A percentile compares a stretch with the other conserved stretches of the same genome.
phyloP scores from a whole-genome alignment of 805 yeast genomes.

The Starmerella sp. region DNA sequence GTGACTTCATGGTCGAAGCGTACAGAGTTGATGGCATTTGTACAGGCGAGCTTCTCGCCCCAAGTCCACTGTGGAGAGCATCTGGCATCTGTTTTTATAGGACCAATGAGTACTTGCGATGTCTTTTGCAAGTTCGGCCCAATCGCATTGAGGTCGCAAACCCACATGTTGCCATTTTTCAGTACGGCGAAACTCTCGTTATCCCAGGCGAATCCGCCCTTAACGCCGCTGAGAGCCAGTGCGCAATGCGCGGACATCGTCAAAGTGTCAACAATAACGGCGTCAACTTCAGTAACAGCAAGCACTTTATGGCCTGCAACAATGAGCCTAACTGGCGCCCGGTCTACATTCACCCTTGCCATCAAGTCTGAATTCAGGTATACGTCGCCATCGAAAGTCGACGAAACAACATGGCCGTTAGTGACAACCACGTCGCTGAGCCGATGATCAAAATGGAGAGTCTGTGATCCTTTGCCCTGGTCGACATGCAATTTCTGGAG shows the following conservation, averaged over 20 bases:
- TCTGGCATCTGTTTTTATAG: not conserved
- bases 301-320: not conserved
- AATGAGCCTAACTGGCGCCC: not conserved
- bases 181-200: not conserved
- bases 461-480: too few relatives aligned
- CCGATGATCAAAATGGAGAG: not conserved
- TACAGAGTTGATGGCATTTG: not conserved
- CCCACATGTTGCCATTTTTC: constrained; percentile 3
- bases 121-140: not conserved
- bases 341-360: not conserved
- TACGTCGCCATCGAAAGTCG: not conserved
- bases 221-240: not conserved
- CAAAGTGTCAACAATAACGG: not conserved
- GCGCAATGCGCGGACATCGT: not conserved
- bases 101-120: not conserved
- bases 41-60: not conserved
- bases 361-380: not conserved
- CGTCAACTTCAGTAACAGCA: not conserved
- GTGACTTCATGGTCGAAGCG: not conserved
- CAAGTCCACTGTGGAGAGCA: not conserved
- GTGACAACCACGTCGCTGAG: not conserved
- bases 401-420: not conserved
- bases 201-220: not conserved
- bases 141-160: not conserved
- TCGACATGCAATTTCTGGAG: not conserved